Evolutionary conservation across 164 flowering plant genomes (phyloP), one percentile per base, ranked within the genome.

Genomic region (Liquidambar formosana): DNA sequence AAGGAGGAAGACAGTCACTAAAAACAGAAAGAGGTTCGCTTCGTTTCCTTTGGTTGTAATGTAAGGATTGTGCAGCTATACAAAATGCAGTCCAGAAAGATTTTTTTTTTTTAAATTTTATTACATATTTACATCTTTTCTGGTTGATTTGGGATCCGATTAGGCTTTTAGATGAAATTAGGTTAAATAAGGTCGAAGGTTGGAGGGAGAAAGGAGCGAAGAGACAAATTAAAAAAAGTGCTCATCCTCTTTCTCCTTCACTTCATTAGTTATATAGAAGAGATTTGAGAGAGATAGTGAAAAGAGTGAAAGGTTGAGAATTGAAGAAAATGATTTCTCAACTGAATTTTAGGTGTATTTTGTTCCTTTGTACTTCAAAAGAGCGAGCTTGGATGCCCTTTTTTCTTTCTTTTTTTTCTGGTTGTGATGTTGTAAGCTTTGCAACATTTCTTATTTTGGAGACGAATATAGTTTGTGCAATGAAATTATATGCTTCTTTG

Each of bases 211-310:
- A 95, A 91, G 88, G 91, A 79, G 97, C 65, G 97, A 94, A 81
- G 97, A 85, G 99, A 91, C 85, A 46, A 66, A 54, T 53, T 48
- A 65, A 71, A 75, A 67, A 18, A 56, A 70, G 91, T 83, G 95
- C 97, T 89, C 97, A 92, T 94, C 97, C 97, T 89, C 94, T 87
- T 91, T 91, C 91, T 84, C 82, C 89, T 78, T 81, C 75, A 45
- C 70, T 76, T 79, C 66, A 43, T 43, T 71, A 44, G 52, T 59
- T 70, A 52, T 5, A 58, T 60, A 67, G 25, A 64, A 66, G 67
- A 54, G 76, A 13, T 44, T n/a, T 57, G 70, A 57, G 52, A 61
- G 64, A 19, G 57, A 58, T 43, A 69, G 49, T 52, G 58, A 67
- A 33, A 63, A 54, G 25, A 70, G 47, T 78, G 53, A 76, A 70